phyloP scores from a whole-genome alignment of 495 filamentous ascomycete genomes.

The Tuber calosporum region DNA sequence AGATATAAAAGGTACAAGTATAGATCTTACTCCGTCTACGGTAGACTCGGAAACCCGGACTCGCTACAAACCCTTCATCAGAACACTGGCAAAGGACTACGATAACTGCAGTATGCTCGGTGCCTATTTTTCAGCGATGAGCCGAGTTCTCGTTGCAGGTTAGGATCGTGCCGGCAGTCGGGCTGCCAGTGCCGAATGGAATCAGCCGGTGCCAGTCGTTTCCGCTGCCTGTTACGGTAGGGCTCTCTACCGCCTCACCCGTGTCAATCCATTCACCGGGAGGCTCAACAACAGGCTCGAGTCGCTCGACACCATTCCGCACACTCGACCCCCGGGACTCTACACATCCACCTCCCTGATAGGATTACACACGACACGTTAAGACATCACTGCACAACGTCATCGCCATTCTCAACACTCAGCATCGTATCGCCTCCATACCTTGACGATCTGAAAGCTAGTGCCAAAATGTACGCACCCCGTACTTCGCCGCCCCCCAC shows the following conservation, averaged over 20 bases:
- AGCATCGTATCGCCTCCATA: conserved; percentile 11
- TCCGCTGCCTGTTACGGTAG: background rate
- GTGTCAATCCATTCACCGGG: background rate
- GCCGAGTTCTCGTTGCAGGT: background rate
- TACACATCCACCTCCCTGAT: background rate
- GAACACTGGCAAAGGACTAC: too few relatives aligned
- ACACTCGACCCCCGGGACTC: background rate
- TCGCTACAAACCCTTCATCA: too few relatives aligned
- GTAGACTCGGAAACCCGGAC: too few relatives aligned
- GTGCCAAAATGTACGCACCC: conserved; percentile 25
- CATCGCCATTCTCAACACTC: conserved; percentile 9
- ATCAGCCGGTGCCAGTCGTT: background rate
- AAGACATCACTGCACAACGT: conserved; percentile 4
- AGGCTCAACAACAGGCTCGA: background rate
- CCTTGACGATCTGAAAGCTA: background rate
- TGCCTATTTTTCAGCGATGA: background rate
- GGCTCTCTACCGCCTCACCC: background rate
- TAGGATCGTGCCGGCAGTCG: too few relatives aligned
- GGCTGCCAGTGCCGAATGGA: too few relatives aligned
- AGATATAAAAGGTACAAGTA: background rate
- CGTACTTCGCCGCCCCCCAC: conserved; percentile 38
- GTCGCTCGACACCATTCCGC: background rate
- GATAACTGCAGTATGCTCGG: background rate
- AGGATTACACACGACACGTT: background rate
- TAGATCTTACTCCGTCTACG: background rate